Evolutionary conservation across 768 basidiomycete genomes (phyloP).

Genomic region (Hygrocybe coccinea): DNA sequence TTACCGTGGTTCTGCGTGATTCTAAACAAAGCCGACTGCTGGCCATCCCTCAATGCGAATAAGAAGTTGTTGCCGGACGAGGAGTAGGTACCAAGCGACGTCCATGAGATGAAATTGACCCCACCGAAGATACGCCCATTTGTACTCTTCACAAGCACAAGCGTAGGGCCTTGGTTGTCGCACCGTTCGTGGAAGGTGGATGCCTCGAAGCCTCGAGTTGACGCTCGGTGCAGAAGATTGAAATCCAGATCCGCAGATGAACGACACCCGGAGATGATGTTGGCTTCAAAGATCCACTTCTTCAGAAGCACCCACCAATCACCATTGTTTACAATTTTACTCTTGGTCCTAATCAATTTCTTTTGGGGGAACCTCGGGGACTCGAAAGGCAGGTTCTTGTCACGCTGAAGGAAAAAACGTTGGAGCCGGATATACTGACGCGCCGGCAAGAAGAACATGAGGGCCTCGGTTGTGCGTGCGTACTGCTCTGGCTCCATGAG

Average conservation of each 20-base stretch:
- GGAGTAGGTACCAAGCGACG: neutral
- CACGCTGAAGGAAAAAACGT: neutral
- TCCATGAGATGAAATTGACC: neutral
- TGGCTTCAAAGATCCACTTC: neutral
- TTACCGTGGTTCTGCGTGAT: neutral
- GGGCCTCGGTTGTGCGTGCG: neutral
- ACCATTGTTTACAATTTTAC: constrained; percentile 2
- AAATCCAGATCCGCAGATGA: constrained; percentile 2
- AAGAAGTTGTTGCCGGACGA: neutral
- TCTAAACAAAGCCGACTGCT: neutral
- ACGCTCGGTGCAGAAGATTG: constrained; percentile 4
- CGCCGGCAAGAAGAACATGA: constrained; percentile 2
- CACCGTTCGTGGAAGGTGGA: neutral
- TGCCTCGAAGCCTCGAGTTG: neutral
- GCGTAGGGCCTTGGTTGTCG: neutral
- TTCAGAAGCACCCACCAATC: neutral
- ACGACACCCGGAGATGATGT: constrained; percentile 3
- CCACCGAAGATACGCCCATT: neutral
- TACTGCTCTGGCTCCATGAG: constrained; percentile 1
- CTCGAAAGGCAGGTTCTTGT: constrained; percentile 2
- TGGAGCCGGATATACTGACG: constrained; percentile 4
- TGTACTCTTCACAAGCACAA: neutral
- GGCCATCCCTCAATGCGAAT: neutral
- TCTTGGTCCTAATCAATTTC: neutral
- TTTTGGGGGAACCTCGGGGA: neutral